These are phyloP conservation scores for Galerina marginata DNA, from an alignment of 768 basidiomycete species.

Conservation along the genomic window DNA sequence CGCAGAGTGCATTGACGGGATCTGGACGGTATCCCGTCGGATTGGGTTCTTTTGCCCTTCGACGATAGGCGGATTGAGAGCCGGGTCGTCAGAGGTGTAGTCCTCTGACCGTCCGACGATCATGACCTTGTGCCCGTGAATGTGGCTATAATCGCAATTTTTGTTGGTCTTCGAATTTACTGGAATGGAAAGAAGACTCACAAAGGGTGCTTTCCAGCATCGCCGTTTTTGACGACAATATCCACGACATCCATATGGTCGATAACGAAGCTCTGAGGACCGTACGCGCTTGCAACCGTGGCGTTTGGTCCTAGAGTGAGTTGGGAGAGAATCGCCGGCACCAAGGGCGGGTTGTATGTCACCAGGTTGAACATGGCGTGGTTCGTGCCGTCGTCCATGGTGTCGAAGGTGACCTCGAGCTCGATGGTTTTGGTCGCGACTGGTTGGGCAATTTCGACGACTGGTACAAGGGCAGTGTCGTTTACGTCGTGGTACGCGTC, in stretches of 20 bases:
- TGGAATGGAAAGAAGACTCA: constrained; percentile 39
- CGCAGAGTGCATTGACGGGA: constrained; percentile 69
- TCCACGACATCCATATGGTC: constrained; percentile 79
- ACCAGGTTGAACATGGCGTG: constrained; percentile 76
- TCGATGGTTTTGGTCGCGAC: constrained; percentile 62
- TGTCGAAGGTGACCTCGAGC: constrained; percentile 80
- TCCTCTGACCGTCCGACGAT: constrained; percentile 75
- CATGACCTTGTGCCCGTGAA: constrained; percentile 90
- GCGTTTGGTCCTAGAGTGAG: constrained; percentile 81
- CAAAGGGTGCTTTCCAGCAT: constrained; percentile 86
- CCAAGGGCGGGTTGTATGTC: constrained; percentile 70
- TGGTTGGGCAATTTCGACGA: constrained; percentile 54
- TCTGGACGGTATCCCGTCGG: constrained; percentile 87
- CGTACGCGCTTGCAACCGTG: constrained; percentile 73
- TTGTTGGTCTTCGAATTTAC: background rate
- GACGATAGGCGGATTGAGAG: constrained; percentile 78
- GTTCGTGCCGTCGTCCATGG: constrained; percentile 87
- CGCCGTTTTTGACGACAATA: constrained; percentile 74
- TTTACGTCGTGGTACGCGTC: constrained; percentile 64
- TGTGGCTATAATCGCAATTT: constrained; percentile 60
- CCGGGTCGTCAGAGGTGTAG: constrained; percentile 74
- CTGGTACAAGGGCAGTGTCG: constrained; percentile 74
- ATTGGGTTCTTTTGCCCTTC: constrained; percentile 88
- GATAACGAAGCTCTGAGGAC: constrained; percentile 76
- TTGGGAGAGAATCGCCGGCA: constrained; percentile 78